phyloP scores from a whole-genome alignment of 306 rosid species.

The Malus fusca region DNA sequence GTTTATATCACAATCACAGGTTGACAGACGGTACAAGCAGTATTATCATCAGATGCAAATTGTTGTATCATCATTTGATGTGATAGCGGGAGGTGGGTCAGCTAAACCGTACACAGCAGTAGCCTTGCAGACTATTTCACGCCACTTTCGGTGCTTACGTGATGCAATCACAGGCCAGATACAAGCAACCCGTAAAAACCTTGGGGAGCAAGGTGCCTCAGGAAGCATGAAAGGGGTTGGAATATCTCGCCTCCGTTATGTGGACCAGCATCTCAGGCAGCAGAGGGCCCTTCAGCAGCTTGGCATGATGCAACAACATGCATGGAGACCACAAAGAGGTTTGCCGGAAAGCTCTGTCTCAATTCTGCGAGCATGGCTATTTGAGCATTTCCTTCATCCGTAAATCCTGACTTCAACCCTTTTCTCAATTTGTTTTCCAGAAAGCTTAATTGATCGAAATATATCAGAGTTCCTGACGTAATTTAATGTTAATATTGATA shows the following conservation, averaged over 20 bases:
- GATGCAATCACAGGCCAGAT: constrained; percentile 73
- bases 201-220: constrained; percentile 59
- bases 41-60: constrained; percentile 78
- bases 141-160: constrained; percentile 71
- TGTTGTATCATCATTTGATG: constrained; percentile 74
- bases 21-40: constrained; percentile 73
- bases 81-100: constrained; percentile 62
- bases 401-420: constrained; percentile 24
- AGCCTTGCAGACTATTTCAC: constrained; percentile 76
- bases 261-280: constrained; percentile 72
- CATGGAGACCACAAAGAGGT: constrained; percentile 85
- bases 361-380: constrained; percentile 79
- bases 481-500: constrained; percentile 3
- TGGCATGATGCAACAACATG: constrained; percentile 75
- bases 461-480: neutral
- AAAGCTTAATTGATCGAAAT: neutral
- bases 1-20: constrained; percentile 30
- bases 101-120: constrained; percentile 78
- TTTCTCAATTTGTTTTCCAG: neutral
- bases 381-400: constrained; percentile 93
- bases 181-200: constrained; percentile 46
- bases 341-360: constrained; percentile 80
- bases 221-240: constrained; percentile 60
- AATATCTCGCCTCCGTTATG: constrained; percentile 64
- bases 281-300: constrained; percentile 79